A percentile compares a stretch with the other conserved stretches of the same genome.
Evolutionary conservation across 345 rosid species (phyloP).

Genomic region (Salix arbutifolia): DNA sequence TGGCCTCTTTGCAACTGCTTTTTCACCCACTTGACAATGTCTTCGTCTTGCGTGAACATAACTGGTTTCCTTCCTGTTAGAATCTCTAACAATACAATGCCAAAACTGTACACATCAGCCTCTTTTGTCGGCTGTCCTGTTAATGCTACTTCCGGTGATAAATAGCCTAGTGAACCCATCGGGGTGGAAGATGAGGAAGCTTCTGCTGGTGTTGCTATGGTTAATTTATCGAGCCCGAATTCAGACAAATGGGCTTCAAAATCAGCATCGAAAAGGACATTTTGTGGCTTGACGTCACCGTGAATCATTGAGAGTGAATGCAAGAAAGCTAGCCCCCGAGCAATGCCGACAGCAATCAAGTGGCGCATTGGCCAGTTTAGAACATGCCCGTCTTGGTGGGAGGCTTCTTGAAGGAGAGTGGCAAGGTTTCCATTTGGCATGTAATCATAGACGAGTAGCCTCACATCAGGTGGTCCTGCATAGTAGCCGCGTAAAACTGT

Average conservation of each 20-base stretch:
- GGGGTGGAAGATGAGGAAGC: slow-evolving; percentile 51
- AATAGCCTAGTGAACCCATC: slow-evolving; percentile 73
- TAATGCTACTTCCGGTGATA: slow-evolving; percentile 64
- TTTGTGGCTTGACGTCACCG: slow-evolving; percentile 89
- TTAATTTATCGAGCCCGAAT: slow-evolving; percentile 69
- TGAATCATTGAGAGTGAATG: slow-evolving; percentile 77
- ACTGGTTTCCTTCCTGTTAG: slow-evolving; percentile 84
- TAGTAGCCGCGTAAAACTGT: slow-evolving; percentile 90
- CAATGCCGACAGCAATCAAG: slow-evolving; percentile 85
- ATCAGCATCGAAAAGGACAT: slow-evolving; percentile 87
- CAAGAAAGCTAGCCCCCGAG: slow-evolving; percentile 81
- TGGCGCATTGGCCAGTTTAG: slow-evolving; percentile 99
- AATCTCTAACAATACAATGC: slow-evolving; percentile 79
- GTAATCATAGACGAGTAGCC: slow-evolving; percentile 83
- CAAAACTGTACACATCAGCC: slow-evolving; percentile 91
- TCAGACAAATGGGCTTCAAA: slow-evolving; percentile 94
- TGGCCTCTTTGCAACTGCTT: slow-evolving; percentile 87
- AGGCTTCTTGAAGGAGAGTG: slow-evolving; percentile 91
- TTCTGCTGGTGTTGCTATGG: slow-evolving; percentile 45
- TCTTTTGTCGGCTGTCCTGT: slow-evolving; percentile 64
- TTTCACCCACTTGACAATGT: slow-evolving; percentile 97
- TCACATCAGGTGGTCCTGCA: slow-evolving; percentile 69
- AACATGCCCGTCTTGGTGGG: slow-evolving; percentile 97
- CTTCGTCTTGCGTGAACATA: slow-evolving; percentile 93
- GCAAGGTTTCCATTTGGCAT: slow-evolving; percentile 97